Evolutionary conservation across 805 yeast genomes (phyloP).

Genomic region (Danielozyma ontarioensis): DNA sequence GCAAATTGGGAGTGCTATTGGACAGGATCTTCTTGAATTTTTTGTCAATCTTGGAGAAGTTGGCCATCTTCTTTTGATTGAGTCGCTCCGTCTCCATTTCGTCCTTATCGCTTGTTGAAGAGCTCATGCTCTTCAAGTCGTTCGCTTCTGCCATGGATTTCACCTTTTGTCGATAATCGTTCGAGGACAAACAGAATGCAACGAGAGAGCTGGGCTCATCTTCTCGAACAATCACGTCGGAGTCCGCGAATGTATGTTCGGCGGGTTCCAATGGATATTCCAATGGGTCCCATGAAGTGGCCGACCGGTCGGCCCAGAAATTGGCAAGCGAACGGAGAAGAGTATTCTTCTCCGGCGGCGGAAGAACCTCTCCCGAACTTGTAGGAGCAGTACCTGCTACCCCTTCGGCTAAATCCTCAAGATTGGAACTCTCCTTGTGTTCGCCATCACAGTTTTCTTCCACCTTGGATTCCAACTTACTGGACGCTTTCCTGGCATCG

Average conservation of each 20-base stretch:
- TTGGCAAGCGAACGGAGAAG: slow-evolving; percentile 77
- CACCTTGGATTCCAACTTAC: background rate
- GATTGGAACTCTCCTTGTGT: background rate
- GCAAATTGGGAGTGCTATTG: slow-evolving; percentile 22
- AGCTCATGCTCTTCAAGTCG: slow-evolving; percentile 1
- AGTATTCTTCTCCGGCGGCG: slow-evolving; percentile 63
- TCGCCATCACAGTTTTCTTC: background rate
- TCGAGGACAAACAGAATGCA: slow-evolving; percentile 84
- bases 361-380: slow-evolving; percentile 14
- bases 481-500: background rate
- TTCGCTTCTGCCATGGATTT: slow-evolving; percentile 27
- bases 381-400: slow-evolving; percentile 1
- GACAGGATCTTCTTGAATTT: slow-evolving; percentile 30
- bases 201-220: slow-evolving; percentile 95
- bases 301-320: slow-evolving; percentile 97
- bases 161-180: slow-evolving; percentile 72
- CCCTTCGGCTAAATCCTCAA: no score
- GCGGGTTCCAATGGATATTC: slow-evolving; percentile 73
- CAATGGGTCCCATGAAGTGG: slow-evolving; percentile 90
- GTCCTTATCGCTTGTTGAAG: slow-evolving; percentile 6
- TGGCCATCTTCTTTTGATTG: slow-evolving; percentile 28
- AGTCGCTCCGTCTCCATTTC: slow-evolving; percentile 22
- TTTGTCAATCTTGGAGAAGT: slow-evolving; percentile 37
- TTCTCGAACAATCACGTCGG: slow-evolving; percentile 88
- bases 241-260: slow-evolving; percentile 91